phyloP scores from a whole-genome alignment of 179 eudicot genomes.

The Heliamphora ciliata region DNA sequence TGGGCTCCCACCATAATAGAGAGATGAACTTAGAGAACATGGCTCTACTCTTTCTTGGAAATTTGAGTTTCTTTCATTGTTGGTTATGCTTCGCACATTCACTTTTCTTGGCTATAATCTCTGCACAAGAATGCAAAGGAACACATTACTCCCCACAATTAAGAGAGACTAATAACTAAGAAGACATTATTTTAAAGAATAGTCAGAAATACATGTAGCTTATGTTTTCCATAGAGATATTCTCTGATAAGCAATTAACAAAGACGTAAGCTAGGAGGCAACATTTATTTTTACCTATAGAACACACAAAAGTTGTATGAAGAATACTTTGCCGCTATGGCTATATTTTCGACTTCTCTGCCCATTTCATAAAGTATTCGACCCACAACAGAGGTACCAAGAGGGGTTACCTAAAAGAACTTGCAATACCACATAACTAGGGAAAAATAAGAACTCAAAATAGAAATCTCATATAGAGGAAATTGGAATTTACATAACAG shows the following conservation, averaged over 20 bases:
- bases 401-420: neutral
- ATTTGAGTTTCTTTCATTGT: constrained; percentile 27
- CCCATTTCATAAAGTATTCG: too few relatives aligned
- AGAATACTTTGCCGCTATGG: too few relatives aligned
- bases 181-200: neutral
- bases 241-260: neutral
- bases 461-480: neutral
- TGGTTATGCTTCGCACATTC: constrained; percentile 17
- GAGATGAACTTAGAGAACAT: constrained; percentile 52
- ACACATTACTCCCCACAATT: neutral
- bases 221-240: neutral
- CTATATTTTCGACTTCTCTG: too few relatives aligned
- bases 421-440: neutral
- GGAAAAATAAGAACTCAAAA: neutral
- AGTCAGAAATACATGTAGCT: neutral
- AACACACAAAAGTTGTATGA: neutral
- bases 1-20: constrained; percentile 54
- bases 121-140: constrained; percentile 10
- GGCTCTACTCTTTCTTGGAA: constrained; percentile 42
- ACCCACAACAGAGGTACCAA: neutral
- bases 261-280: neutral
- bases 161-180: too few relatives aligned
- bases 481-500: neutral
- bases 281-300: neutral
- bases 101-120: constrained; percentile 17